Evolutionary conservation across 768 basidiomycete genomes (phyloP).

Genomic region (Tephrocybe sp.): DNA sequence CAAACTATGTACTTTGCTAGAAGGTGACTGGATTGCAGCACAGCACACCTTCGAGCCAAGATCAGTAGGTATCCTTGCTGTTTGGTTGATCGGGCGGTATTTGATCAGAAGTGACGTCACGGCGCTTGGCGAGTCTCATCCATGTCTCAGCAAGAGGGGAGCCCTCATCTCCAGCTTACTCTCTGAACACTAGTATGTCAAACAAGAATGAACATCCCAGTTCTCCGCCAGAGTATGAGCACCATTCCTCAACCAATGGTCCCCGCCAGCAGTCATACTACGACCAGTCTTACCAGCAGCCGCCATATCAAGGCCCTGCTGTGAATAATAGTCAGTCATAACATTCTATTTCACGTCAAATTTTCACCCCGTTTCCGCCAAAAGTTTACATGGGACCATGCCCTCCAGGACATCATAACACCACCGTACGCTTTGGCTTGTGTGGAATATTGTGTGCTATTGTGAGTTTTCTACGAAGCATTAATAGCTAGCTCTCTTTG

Average conservation of each 20-base stretch:
- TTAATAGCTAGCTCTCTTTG: neutral
- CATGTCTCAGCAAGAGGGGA: neutral
- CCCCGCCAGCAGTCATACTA: neutral
- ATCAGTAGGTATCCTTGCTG: no score
- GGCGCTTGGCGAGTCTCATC: no score
- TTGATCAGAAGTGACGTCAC: no score
- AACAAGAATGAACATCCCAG: conserved; percentile 7
- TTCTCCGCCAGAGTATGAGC: conserved; percentile 10
- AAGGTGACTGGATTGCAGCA: no score
- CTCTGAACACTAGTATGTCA: conserved; percentile 7
- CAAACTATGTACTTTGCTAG: no score
- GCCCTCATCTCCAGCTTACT: neutral
- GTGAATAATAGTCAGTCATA: conserved; percentile 5
- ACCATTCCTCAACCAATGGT: neutral
- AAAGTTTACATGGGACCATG: conserved; percentile 21
- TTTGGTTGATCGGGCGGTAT: no score
- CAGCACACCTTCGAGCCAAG: no score
- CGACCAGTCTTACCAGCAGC: conserved; percentile 5
- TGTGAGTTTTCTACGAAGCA: conserved; percentile 11
- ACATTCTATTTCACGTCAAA: neutral
- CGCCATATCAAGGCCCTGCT: conserved; percentile 8
- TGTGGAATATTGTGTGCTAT: conserved; percentile 29
- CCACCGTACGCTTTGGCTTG: conserved; percentile 22
- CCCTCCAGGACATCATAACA: conserved; percentile 24
- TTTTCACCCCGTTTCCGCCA: neutral